phyloP scores from a whole-genome alignment of 495 filamentous ascomycete genomes.

The Rostrohypoxylon terebratum region DNA sequence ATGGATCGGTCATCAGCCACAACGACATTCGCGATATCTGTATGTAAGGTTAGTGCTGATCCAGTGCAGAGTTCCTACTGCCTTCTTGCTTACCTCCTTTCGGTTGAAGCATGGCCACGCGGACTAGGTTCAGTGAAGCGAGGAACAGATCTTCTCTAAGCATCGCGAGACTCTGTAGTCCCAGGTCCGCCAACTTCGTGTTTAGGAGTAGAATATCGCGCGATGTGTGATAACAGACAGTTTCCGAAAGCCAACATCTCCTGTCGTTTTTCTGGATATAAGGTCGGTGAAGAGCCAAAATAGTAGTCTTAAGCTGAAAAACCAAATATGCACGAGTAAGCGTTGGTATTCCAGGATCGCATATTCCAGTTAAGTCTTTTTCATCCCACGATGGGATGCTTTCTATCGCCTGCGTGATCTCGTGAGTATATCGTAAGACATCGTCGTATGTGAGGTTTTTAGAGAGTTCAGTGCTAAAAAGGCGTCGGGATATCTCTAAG shows the following conservation, averaged over 20 bases:
- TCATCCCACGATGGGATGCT: conserved; percentile 58
- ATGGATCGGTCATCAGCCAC: conserved; percentile 60
- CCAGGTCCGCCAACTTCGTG: conserved; percentile 55
- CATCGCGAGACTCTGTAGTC: conserved; percentile 56
- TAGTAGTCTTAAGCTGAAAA: conserved; percentile 59
- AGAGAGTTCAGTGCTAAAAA: conserved; percentile 47
- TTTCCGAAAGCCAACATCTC: conserved; percentile 60
- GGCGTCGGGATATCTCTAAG: conserved; percentile 55
- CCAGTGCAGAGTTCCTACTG: neutral
- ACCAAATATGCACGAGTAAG: conserved; percentile 57
- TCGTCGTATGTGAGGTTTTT: conserved; percentile 56
- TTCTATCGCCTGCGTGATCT: conserved; percentile 58
- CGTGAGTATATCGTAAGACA: conserved; percentile 59
- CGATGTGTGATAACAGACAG: conserved; percentile 61
- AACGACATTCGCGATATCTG: conserved; percentile 55
- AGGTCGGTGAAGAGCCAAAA: conserved; percentile 59
- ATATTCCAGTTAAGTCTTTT: conserved; percentile 21
- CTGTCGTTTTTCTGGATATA: conserved; percentile 56
- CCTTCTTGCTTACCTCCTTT: conserved; percentile 44
- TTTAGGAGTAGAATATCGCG: conserved; percentile 59
- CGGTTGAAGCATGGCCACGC: conserved; percentile 59
- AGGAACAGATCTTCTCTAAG: conserved; percentile 57
- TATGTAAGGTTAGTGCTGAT: conserved; percentile 17
- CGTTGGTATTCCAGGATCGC: conserved; percentile 44
- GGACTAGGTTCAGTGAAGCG: conserved; percentile 57